Evolutionary conservation across 106 monocot genomes (phyloP).

Genomic region (Dactylorhiza incarnata): DNA sequence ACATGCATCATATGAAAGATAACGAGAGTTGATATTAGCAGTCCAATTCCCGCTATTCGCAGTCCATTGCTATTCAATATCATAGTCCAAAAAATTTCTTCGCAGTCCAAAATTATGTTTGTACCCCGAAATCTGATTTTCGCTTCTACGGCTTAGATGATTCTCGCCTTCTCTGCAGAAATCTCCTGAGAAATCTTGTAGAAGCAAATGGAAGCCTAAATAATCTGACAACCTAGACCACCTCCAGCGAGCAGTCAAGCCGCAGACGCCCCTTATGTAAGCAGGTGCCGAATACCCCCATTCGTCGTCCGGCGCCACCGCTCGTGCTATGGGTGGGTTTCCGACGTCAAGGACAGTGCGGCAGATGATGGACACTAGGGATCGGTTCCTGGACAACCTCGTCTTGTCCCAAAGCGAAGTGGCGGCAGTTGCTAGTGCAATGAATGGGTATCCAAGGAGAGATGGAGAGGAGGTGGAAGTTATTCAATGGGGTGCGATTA

Average conservation of each 20-base stretch:
- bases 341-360: slow-evolving; percentile 47
- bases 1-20: no score
- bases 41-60: no score
- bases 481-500: no score
- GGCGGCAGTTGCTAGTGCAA: slow-evolving; percentile 1
- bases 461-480: background rate
- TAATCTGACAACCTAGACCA: slow-evolving; percentile 15
- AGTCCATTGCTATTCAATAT: no score
- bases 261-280: background rate
- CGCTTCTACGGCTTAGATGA: background rate
- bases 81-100: no score
- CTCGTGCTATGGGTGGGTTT: slow-evolving; percentile 47
- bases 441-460: slow-evolving; percentile 24
- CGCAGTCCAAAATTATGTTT: no score
- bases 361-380: slow-evolving; percentile 74
- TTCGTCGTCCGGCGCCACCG: slow-evolving; percentile 2
- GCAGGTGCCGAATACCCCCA: background rate
- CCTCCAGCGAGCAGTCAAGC: slow-evolving; percentile 12
- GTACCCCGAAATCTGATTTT: no score
- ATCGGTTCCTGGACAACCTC: slow-evolving; percentile 51
- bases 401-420: slow-evolving; percentile 11
- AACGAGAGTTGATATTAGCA: no score
- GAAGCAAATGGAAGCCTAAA: background rate
- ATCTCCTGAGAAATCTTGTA: background rate
- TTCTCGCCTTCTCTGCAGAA: background rate